phyloP scores from a whole-genome alignment of 2,329 filamentous ascomycete species.

The Dactylonectria macrodidyma region DNA sequence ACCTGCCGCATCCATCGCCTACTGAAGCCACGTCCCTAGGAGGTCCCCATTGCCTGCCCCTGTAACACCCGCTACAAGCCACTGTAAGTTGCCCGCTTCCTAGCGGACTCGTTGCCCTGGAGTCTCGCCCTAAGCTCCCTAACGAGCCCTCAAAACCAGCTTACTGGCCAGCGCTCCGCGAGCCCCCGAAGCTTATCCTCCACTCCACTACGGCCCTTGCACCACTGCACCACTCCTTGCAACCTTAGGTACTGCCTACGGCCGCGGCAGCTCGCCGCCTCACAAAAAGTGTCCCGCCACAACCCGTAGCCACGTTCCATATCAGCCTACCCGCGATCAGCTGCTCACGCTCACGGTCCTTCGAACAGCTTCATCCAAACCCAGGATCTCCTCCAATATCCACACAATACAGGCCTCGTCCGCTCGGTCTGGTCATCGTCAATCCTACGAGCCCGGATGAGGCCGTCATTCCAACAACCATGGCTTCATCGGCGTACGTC shows the following conservation, averaged over 20 bases:
- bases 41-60: constrained; percentile 2
- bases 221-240: background rate
- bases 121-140: background rate
- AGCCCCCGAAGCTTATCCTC: constrained; percentile 38
- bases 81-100: constrained; percentile 13
- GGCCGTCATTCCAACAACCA: constrained; percentile 44
- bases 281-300: constrained; percentile 33
- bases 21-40: constrained; percentile 1
- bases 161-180: constrained; percentile 26
- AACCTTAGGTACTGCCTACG: background rate
- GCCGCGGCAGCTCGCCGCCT: constrained; percentile 25
- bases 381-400: constrained; percentile 35
- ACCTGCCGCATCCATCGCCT: constrained; percentile 23
- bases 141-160: constrained; percentile 15
- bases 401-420: constrained; percentile 42
- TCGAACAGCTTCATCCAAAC: constrained; percentile 43
- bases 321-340: constrained; percentile 22
- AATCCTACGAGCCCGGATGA: constrained; percentile 45
- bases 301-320: constrained; percentile 26
- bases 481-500: constrained; percentile 51
- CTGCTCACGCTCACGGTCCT: constrained; percentile 22
- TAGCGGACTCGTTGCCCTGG: constrained; percentile 10
- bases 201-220: constrained; percentile 35
- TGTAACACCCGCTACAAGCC: constrained; percentile 22
- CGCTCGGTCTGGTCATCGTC: constrained; percentile 42